Conservation (phyloP, 805 yeast species). For the Vanderwaltozyma verrucispora region DNA sequence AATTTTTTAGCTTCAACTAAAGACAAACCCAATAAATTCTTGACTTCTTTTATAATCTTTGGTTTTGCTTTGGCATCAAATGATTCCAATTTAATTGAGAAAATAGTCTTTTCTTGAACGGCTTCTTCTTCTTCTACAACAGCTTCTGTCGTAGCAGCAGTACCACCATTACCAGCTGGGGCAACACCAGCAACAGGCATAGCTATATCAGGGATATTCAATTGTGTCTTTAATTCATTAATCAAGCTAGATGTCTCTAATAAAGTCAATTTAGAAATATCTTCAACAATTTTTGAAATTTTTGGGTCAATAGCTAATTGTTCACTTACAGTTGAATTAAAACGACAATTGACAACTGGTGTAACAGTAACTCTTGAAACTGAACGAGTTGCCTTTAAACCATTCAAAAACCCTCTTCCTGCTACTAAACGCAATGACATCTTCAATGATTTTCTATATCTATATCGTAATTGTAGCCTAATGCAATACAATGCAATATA, state of each 20-base stretch:
- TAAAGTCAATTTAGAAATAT: conserved; percentile 81
- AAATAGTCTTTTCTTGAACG: conserved; percentile 85
- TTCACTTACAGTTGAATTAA: conserved; percentile 5
- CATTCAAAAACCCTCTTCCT: conserved; percentile 9
- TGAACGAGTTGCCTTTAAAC: background rate
- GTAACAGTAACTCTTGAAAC: background rate
- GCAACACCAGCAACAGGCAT: conserved; percentile 28
- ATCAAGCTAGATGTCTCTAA: conserved; percentile 88
- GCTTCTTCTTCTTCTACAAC: conserved; percentile 63
- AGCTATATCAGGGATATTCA: conserved; percentile 90
- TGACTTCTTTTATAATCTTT: conserved; percentile 95
- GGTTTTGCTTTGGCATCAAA: conserved; percentile 95
- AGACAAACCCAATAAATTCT: conserved; percentile 79
- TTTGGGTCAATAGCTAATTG: conserved; percentile 71
- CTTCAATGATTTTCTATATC: background rate
- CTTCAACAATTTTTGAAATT: conserved; percentile 77
- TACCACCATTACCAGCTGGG: conserved; percentile 33
- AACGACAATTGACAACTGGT: conserved; percentile 2
- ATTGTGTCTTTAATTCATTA: conserved; percentile 63
- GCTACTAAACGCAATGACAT: conserved; percentile 16
- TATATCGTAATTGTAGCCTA: background rate
- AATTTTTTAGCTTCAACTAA: conserved; percentile 96
- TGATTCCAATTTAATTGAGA: conserved; percentile 82
- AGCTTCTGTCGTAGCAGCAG: conserved; percentile 49
- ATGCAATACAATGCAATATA: no score